Evolutionary conservation across 352 stramenopile genomes (phyloP), one percentile per base, ranked within the genome.

Genomic region (Phytophthora syringae): DNA sequence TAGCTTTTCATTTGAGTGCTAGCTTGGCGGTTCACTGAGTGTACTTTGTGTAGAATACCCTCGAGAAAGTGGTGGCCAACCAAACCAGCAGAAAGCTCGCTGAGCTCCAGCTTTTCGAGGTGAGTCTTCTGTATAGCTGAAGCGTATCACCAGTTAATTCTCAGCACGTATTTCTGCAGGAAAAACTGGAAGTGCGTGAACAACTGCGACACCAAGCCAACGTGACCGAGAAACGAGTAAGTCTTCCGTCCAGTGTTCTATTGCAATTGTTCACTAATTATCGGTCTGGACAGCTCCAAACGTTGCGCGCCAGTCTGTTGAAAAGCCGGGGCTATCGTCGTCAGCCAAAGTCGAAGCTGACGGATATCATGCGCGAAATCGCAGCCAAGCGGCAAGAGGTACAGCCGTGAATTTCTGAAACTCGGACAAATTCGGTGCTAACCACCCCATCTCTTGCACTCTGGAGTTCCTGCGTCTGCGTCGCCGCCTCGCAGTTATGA

Each of bases 41-140:
- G 20, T n/a, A n/a, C n/a, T 47, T n/a, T 42, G 12, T 49, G 34
- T 59, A 71, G 63, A 48, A n/a, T 25, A 55, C 56, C 13, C 52
- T 85, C 25, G 47, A 72, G 16, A 21, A 63, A 20, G 63, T 71
- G 3, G 68, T 82, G 21, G 68, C 56, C 5, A 45, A 39, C 12
- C 65, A 79, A 59, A 85, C 71, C 16, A 44, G 64, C 11, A 51
- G 32, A 3, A 85, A 85, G 62, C 48, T 74, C 7, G 28, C 69
- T 1, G 71, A 81, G 28, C 61, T 85, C 12, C 28, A 70, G 28
- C 37, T 37, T 4, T 82, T 85, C 53, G 66, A 72, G 49, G 72
- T 80, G 53, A 1, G 43, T 22, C 30, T 54, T 12, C 5, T 52
- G 7, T 47, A 13, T 27, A 27, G 12, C 40, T 25, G 18, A n/a